Base-by-base conservation (phyloP, 1,139 yeast species). In the Yamadazyma buinensis region DNA sequence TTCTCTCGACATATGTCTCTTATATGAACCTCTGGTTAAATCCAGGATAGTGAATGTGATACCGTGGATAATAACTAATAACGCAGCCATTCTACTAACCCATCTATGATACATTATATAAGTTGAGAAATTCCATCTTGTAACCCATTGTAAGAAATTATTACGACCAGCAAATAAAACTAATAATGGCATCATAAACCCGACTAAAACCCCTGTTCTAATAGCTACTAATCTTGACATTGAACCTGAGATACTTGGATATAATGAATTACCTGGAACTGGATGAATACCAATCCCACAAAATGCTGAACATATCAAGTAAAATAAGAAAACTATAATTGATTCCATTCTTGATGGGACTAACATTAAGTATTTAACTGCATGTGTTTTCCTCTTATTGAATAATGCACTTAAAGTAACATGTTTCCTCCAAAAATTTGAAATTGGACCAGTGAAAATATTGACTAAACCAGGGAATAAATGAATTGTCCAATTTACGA, bases 401-500 rank as follows among this genome's bases (percentile, higher is more conserved):
- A 59, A 54, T 3, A 53, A 35, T 3, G 71, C 69, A 7, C 67
- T 62, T 30, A 63, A 43, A 1, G 64, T 51, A 21, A 65, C 44
- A 34, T 57, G 42, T 33, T 52, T 56, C 44, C 70, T 59, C 52
- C 53, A 59, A 7, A 33, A 27, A 35, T 57, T 62, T 14, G 60
- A 40, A 6, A 55, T 14, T 1, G 57, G 55, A 11, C 60, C 61
- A 3, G 59, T 52, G 28, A 57, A 52, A 11, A 35, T 31, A 10
- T 48, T 48, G 9, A 54, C 47, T 3, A 54, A 21, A 1, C 49
- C 39, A 3, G 71, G 72, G 32, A 55, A 54, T 27, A 64, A 44
- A 8, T 54, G 30, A 29, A 53, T 58, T 11, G 61, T 48, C 76
- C 77, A 70, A 46, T 77, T 74, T 30, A 60, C 53, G n/a, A 70